Percentiles rank a stretch among this genome's conserved stretches.
Evolutionary conservation across 192 early-diverging fungal species (phyloP).

Genomic region (Umbelopsis isabellina): DNA sequence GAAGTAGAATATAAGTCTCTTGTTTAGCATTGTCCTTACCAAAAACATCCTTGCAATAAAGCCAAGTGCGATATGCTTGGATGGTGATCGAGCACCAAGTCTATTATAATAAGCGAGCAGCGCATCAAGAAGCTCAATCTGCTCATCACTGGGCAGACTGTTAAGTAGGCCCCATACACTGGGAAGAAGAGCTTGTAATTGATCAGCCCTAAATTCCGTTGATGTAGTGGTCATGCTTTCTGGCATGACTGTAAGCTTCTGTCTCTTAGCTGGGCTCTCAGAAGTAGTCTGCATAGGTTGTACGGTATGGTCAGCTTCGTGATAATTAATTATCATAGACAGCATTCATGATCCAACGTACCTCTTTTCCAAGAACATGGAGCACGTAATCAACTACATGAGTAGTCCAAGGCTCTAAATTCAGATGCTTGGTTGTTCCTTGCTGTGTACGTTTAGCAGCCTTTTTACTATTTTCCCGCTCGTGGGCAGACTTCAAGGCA

Average conservation of each 20-base stretch:
- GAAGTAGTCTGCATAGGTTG: neutral
- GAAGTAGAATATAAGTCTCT: neutral
- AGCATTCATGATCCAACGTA: conserved; percentile 8
- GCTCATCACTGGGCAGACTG: conserved; percentile 39
- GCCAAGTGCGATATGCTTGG: conserved; percentile 32
- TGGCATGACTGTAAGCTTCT: conserved; percentile 1
- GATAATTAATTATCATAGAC: neutral
- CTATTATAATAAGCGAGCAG: conserved; percentile 33
- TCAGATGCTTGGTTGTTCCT: conserved; percentile 21
- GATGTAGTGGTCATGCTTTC: conserved; percentile 39
- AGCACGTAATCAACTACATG: conserved; percentile 61
- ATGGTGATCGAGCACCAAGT: conserved; percentile 37
- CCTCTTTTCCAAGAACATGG: conserved; percentile 50
- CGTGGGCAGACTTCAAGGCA: conserved; percentile 41
- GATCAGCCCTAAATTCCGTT: conserved; percentile 45
- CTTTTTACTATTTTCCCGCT: conserved; percentile 18
- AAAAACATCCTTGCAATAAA: conserved; percentile 37
- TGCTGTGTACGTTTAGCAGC: neutral
- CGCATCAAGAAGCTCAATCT: conserved; percentile 41
- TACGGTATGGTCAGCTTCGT: neutral
- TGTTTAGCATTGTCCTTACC: conserved; percentile 20
- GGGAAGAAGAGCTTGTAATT: conserved; percentile 50
- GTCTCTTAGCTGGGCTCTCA: neutral
- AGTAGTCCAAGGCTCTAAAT: conserved; percentile 50
- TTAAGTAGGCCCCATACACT: conserved; percentile 58